Base-by-base conservation (phyloP, 2,329 filamentous ascomycete species). In the Ascomycota sp. region DNA sequence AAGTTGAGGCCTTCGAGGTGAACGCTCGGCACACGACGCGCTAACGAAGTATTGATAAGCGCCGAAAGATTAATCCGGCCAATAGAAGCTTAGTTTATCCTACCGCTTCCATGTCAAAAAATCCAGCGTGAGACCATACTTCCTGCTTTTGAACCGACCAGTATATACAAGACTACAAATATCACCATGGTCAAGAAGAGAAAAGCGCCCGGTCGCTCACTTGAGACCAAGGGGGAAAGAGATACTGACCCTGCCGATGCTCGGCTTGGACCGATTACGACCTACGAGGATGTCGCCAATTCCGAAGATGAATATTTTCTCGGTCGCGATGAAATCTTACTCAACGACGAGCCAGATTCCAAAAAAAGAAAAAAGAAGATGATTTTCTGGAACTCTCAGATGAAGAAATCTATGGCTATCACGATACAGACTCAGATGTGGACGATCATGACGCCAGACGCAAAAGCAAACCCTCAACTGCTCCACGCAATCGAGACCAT, bases 241-340 rank as follows among this genome's bases (percentile, higher is more conserved):
- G 68, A 70, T 22, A 45, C 68, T 35, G 54, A 74, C 43, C 45
- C 58, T 28, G 53, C 56, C 21, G 70, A 74, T 37, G 68, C 74
- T 23, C 69, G 71, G 30, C 63, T 83, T 11, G 63, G 61, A 17
- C 58, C 59, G 15, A 57, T 74, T 42, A 60, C 51, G 28, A 74
- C 69, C 3, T 86, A 67, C 51, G 74, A 86, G 51, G 82, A 92
- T 53, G 75, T 98, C 41, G 81, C 85, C 39, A 76, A 94, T 49
- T 91, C 83, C 1, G 82, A 93, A 50, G 89, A 98, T 51, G 82
- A 93, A 48, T 92, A 93, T 50, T 81, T 86, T 44, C 61, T 85
- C 35, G 76, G 85, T 38, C 70, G 78, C 38, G 89, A 98, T 53
- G 76, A 80, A 46, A 73, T 98, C 37, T 54, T 86, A 43, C 64